A percentile compares a stretch with the other conserved stretches of the same genome.
phyloP scores from a whole-genome alignment of 805 yeast species.

The Wickerhamiella alocasiicola region DNA sequence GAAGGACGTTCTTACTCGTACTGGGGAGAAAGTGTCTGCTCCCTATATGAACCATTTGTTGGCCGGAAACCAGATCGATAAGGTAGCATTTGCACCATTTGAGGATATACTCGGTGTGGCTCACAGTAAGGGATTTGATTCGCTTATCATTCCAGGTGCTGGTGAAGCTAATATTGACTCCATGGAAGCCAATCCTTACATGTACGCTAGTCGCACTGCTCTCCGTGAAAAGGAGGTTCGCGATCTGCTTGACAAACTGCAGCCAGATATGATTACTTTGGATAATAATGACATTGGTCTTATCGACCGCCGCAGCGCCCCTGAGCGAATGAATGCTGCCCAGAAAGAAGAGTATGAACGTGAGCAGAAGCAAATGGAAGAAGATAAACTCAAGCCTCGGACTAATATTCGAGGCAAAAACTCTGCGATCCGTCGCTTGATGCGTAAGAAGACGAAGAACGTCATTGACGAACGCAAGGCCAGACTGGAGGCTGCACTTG shows the following conservation, averaged over 20 bases:
- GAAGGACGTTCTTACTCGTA: constrained; percentile 61
- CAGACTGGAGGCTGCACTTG: constrained; percentile 61
- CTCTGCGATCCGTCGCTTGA: constrained; percentile 65
- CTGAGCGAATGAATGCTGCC: constrained; percentile 47
- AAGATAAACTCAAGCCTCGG: constrained; percentile 43
- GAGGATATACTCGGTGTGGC: constrained; percentile 95
- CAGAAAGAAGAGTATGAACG: constrained; percentile 30
- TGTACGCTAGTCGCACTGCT: constrained; percentile 80
- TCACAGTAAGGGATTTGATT: constrained; percentile 62
- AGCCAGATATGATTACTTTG: constrained; percentile 82
- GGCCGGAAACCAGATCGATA: constrained; percentile 63
- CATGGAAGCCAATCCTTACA: constrained; percentile 83
- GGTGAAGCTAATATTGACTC: constrained; percentile 98
- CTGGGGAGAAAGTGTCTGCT: constrained; percentile 45
- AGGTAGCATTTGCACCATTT: constrained; percentile 71
- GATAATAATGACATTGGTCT: constrained; percentile 83
- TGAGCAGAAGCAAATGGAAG: constrained; percentile 35
- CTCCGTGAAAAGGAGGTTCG: constrained; percentile 90
- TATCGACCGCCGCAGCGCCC: constrained; percentile 58
- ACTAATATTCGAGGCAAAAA: constrained; percentile 69
- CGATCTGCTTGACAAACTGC: constrained; percentile 68
- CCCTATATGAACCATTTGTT: constrained; percentile 89
- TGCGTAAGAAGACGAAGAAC: constrained; percentile 73
- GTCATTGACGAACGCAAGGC: constrained; percentile 76
- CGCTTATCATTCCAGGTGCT: constrained; percentile 86